These are phyloP conservation scores for Goniomonas avonlea DNA, from an alignment of 78 protist species.

Conservation along the genomic window DNA sequence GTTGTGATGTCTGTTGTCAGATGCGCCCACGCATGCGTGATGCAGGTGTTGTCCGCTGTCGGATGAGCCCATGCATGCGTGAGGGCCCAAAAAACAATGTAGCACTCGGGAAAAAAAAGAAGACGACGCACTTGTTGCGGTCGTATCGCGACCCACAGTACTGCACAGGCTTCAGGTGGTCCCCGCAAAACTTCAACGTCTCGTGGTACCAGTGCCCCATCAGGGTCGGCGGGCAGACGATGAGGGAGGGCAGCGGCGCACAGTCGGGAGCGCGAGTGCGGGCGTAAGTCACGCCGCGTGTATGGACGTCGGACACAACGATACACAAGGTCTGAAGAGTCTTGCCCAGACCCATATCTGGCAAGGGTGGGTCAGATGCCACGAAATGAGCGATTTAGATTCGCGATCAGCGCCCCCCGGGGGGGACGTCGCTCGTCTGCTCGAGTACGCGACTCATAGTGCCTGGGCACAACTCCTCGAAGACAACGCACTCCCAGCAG, in stretches of 20 bases:
- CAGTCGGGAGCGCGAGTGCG: not conserved
- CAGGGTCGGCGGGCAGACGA: constrained; percentile 89
- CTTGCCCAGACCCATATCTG: constrained; percentile 96
- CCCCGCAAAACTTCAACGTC: not conserved
- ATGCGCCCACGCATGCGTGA: no score
- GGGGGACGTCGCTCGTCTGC: not conserved
- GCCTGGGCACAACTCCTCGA: not conserved
- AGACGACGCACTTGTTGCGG: no score
- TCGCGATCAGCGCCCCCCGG: not conserved
- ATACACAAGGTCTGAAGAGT: constrained; percentile 80
- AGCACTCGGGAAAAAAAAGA: no score
- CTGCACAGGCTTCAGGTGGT: not conserved
- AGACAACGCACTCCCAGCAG: not conserved
- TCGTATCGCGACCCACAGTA: no score
- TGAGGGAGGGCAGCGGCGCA: constrained; percentile 55
- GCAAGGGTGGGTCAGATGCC: no score
- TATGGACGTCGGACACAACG: not conserved
- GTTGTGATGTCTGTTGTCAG: no score
- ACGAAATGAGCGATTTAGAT: not conserved
- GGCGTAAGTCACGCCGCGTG: not conserved
- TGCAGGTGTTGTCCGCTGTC: no score
- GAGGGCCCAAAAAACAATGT: no score
- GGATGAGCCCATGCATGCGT: no score
- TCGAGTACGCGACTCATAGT: not conserved
- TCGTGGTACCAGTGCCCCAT: constrained; percentile 76